These are phyloP conservation scores for Picea abies DNA, from an alignment of 83 land plant species.

Conservation along the genomic window DNA sequence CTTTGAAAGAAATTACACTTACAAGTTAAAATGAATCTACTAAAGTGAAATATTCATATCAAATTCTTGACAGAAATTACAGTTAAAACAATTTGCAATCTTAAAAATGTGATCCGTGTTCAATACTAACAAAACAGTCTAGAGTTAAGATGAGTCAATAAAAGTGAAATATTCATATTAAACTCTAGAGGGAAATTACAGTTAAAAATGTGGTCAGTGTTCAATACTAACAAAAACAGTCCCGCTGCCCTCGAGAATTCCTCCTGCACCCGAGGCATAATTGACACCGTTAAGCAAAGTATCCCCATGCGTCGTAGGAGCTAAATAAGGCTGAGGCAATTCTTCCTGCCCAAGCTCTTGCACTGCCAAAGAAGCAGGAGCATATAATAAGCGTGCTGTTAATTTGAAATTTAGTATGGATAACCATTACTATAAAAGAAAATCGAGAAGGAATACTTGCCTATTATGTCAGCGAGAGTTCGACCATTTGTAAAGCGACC, in stretches of 20 bases:
- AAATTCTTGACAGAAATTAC: too few species aligned
- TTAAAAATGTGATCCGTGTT: too few species aligned
- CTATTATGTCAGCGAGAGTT: slow-evolving; percentile 12
- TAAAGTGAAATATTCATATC: too few species aligned
- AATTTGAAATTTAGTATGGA: background rate
- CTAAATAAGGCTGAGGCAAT: slow-evolving; percentile 54
- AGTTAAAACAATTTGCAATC: too few species aligned
- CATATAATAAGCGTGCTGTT: background rate
- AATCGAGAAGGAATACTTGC: background rate
- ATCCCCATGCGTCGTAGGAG: slow-evolving; percentile 48
- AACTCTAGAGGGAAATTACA: too few species aligned
- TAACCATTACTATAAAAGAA: background rate
- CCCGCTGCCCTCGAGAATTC: slow-evolving; percentile 62
- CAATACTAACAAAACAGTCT: too few species aligned
- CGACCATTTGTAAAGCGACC: slow-evolving; percentile 16
- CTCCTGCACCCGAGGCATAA: slow-evolving; percentile 72
- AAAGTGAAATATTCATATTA: too few species aligned
- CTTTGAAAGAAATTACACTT: too few species aligned
- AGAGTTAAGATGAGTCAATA: too few species aligned
- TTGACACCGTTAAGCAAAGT: slow-evolving; percentile 56
- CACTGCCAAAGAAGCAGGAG: slow-evolving; percentile 23
- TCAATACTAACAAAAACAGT: slow-evolving; percentile 36
- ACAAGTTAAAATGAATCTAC: too few species aligned
- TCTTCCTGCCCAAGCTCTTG: slow-evolving; percentile 39
- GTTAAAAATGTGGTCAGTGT: too few species aligned